Conservation (phyloP, 129 eudicot species). For the Helichrysum umbraculigerum region DNA sequence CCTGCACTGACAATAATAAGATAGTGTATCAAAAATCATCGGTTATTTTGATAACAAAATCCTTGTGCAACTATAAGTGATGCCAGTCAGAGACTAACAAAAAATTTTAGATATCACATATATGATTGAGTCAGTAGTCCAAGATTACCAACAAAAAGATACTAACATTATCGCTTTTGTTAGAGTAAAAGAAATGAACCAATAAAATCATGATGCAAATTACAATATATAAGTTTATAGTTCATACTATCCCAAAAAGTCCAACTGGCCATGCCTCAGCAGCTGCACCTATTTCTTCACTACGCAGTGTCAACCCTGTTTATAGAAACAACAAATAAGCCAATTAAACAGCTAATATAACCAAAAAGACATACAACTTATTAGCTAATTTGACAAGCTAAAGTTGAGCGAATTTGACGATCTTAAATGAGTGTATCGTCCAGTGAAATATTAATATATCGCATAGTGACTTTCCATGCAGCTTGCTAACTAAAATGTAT, state of each 20-base stretch:
- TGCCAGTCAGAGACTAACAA: slow-evolving; percentile 9
- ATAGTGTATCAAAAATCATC: slow-evolving; percentile 12
- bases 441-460: background rate
- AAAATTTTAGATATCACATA: background rate
- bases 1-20: slow-evolving; percentile 55
- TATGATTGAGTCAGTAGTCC: background rate
- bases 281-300: slow-evolving; percentile 88
- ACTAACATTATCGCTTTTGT: background rate
- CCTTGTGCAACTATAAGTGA: slow-evolving; percentile 1
- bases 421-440: background rate
- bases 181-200: slow-evolving; percentile 19
- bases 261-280: slow-evolving; percentile 97
- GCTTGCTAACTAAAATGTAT: background rate
- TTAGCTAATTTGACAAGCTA: slow-evolving; percentile 1
- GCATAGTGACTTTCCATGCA: background rate
- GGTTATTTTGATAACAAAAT: slow-evolving; percentile 14
- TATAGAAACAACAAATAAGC: slow-evolving; percentile 11
- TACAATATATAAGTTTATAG: slow-evolving; percentile 17
- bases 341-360: background rate
- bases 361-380: background rate
- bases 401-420: background rate
- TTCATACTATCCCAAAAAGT: slow-evolving; percentile 79
- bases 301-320: slow-evolving; percentile 81
- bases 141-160: too few species aligned
- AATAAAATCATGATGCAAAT: slow-evolving; percentile 28